Evolutionary conservation across 2,329 filamentous ascomycete genomes (phyloP), one percentile per base, ranked within the genome.

Genomic region (Beauveria scarabaeidicola): DNA sequence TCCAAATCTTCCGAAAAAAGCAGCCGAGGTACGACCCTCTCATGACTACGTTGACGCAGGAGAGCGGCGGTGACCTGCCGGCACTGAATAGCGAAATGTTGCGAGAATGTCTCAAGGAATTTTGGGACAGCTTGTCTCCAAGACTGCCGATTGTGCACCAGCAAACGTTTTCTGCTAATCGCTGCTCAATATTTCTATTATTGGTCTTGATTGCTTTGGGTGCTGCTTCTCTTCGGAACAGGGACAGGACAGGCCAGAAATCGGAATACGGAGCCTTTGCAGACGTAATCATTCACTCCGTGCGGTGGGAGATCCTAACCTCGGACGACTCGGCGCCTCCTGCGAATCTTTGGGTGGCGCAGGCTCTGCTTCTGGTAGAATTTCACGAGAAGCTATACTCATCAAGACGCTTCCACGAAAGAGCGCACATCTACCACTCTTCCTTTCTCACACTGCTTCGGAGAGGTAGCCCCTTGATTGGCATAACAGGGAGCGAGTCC

Each of bases 361-460:
- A 96, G 69, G 86, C 91, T 0, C 75, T 96, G 48, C 74, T 97
- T 1, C 77, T 96, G 3, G 77, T 97, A 2, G 92, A 97, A 69
- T 83, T 92, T 5, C 96, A 93, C 67, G 91, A 97, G 74, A 97
- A 96, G 78, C 88, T 95, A 82, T 94, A 90, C 70, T 90, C 89
- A 2, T 91, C 90, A 0, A 81, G 90, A 46, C 82, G 84, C 17
- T 77, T 96, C 27, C 91, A 97, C 72, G 92, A 96, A 71, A 81
- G 91, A 64, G 89, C 91, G 0, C 90, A 96, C 66, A 94, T 96
- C 41, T 92, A 96, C 67, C 91, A 96, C 68, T 87, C 89, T 5
- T 90, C 90, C 0, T 93, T 90, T 0, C 77, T 96, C 58, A 95
- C 90, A 0, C 76, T 96, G 47, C 90, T 97, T 77, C 84, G 91